phyloP scores from a whole-genome alignment of 139 green algal species.

The Spirogloea muscicola region DNA sequence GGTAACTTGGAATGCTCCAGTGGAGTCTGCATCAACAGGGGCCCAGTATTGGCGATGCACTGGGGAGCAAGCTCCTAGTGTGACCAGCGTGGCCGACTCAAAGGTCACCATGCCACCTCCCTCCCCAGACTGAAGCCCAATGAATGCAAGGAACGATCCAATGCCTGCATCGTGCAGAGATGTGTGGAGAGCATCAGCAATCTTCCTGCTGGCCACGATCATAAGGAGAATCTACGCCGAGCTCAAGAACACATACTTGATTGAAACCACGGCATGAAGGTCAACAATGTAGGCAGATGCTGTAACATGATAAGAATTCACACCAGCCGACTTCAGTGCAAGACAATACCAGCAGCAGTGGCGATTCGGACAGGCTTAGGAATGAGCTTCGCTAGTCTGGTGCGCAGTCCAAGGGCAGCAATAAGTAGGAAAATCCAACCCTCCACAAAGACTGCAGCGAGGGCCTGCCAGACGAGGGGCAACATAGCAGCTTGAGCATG shows the following conservation, averaged over 20 bases:
- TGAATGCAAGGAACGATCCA: slow-evolving; percentile 72
- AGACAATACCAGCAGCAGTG: slow-evolving; percentile 43
- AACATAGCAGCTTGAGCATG: too few relatives aligned
- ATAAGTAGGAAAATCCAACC: slow-evolving; percentile 73
- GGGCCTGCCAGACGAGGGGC: too few relatives aligned
- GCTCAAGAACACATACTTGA: too few relatives aligned
- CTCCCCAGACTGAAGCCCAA: slow-evolving; percentile 64
- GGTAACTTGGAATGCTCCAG: background rate
- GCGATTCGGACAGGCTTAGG: slow-evolving; percentile 65
- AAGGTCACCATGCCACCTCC: slow-evolving; percentile 68
- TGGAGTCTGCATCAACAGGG: background rate
- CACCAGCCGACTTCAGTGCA: too few relatives aligned
- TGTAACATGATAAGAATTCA: too few relatives aligned
- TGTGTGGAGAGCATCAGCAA: too few relatives aligned
- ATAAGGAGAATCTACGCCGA: too few relatives aligned
- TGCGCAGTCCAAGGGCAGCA: slow-evolving; percentile 60
- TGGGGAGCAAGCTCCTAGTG: slow-evolving; percentile 49
- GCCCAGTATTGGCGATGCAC: background rate
- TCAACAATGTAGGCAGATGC: too few relatives aligned
- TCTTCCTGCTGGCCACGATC: too few relatives aligned
- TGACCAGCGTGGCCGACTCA: slow-evolving; percentile 65
- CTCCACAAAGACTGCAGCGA: slow-evolving; percentile 69
- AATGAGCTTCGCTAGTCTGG: too few relatives aligned
- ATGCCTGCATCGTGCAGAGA: too few relatives aligned
- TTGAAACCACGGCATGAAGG: too few relatives aligned